These are phyloP conservation scores for Pholiota molesta DNA, from an alignment of 768 basidiomycete genomes.

Conservation along the genomic window DNA sequence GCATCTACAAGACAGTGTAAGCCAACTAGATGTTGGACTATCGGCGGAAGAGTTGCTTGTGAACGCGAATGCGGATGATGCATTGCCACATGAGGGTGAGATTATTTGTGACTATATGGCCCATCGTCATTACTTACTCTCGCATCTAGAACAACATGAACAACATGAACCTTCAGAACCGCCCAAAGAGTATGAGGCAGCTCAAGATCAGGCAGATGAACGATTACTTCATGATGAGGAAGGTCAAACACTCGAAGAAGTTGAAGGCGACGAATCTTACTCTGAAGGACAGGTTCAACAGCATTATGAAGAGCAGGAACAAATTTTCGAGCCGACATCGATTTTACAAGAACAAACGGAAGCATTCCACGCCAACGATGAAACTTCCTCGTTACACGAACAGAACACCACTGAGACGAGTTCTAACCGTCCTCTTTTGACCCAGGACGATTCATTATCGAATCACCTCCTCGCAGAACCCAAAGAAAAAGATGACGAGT, in stretches of 20 bases:
- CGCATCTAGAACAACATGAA: conserved; percentile 1
- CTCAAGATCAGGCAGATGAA: background rate
- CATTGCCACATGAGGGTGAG: conserved; percentile 13
- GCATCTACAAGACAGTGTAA: conserved; percentile 59
- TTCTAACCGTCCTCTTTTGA: background rate
- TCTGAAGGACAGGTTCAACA: background rate
- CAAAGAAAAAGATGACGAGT: background rate
- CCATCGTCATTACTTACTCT: background rate
- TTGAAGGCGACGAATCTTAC: background rate
- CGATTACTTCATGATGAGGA: background rate
- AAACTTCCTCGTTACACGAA: background rate
- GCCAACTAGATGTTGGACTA: conserved; percentile 21
- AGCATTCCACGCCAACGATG: background rate
- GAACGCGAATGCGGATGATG: background rate
- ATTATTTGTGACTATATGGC: background rate
- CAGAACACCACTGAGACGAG: background rate
- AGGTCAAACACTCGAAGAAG: background rate
- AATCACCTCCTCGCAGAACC: background rate
- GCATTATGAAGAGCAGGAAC: background rate
- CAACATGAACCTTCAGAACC: background rate
- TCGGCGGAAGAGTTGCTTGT: conserved; percentile 7
- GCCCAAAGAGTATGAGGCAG: background rate
- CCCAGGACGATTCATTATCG: background rate
- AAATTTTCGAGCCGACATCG: background rate
- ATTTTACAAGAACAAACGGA: background rate